Conservation (phyloP, 2,329 filamentous ascomycete genomes). For the Sphaceloma murrayae region DNA sequence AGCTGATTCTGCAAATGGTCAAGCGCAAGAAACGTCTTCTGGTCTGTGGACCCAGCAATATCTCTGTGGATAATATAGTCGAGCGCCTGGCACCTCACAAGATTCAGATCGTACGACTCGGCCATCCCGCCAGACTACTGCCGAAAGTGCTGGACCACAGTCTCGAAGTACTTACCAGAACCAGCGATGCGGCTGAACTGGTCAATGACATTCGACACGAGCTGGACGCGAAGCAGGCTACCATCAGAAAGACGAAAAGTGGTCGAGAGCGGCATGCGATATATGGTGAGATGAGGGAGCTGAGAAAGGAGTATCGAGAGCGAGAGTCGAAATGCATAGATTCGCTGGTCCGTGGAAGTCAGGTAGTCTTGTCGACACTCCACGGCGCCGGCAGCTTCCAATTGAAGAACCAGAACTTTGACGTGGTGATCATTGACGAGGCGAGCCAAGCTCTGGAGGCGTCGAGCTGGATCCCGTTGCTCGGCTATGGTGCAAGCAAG, state of each 20-base stretch:
- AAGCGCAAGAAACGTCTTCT: slow-evolving; percentile 64
- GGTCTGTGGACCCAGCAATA: slow-evolving; percentile 94
- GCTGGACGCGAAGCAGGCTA: slow-evolving; percentile 85
- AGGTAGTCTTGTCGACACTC: slow-evolving; percentile 82
- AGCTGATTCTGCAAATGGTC: slow-evolving; percentile 85
- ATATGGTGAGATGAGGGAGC: slow-evolving; percentile 73
- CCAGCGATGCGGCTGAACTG: slow-evolving; percentile 79
- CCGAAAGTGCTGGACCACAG: slow-evolving; percentile 84
- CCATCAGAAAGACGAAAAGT: slow-evolving; percentile 75
- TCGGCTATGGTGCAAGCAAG: slow-evolving; percentile 62
- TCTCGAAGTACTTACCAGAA: slow-evolving; percentile 80
- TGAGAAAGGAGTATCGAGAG: slow-evolving; percentile 80
- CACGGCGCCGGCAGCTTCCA: slow-evolving; percentile 86
- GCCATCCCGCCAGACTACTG: slow-evolving; percentile 82
- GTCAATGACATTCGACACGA: slow-evolving; percentile 84
- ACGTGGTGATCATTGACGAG: slow-evolving; percentile 92
- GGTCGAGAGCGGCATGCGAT: slow-evolving; percentile 71
- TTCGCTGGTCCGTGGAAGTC: slow-evolving; percentile 64
- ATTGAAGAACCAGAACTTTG: slow-evolving; percentile 69
- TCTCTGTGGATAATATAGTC: slow-evolving; percentile 96
- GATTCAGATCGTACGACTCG: slow-evolving; percentile 77
- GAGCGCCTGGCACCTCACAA: slow-evolving; percentile 80
- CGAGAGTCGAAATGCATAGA: slow-evolving; percentile 74
- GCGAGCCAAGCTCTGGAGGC: slow-evolving; percentile 92
- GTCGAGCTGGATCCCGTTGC: slow-evolving; percentile 88